Conservation (phyloP, 371 early-diverging fungal genomes). For the Neoconidiobolus thromboides region DNA sequence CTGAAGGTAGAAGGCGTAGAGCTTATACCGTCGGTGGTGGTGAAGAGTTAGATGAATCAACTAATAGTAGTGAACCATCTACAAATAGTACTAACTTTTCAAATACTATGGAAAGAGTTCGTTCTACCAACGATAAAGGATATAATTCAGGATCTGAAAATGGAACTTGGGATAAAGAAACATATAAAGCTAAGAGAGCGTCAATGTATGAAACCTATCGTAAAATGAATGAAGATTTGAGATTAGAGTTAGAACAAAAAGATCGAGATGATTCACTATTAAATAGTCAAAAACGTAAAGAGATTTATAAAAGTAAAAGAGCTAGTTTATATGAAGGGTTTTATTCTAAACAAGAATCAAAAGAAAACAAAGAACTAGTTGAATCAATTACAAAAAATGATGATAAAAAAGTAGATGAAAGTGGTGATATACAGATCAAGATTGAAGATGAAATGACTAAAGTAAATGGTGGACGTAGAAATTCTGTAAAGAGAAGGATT, state of each 20-base stretch:
- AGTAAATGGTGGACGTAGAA: background rate
- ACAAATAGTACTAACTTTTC: too few species aligned
- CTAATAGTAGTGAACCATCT: background rate
- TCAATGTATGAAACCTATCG: conserved; percentile 7
- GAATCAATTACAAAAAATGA: too few species aligned
- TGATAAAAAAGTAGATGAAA: too few species aligned
- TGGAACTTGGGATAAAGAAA: background rate
- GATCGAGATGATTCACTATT: too few species aligned
- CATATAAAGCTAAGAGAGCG: conserved; percentile 2
- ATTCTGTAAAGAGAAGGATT: background rate
- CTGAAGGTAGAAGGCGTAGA: background rate
- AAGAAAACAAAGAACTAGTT: too few species aligned
- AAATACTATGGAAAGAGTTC: background rate
- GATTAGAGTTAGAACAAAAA: background rate
- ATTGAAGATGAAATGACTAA: background rate
- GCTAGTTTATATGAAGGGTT: background rate
- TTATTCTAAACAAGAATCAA: too few species aligned
- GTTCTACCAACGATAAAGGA: background rate
- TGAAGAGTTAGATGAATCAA: background rate
- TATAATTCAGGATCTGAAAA: background rate
- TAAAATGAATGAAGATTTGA: background rate
- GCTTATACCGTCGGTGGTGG: background rate
- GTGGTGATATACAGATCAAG: too few species aligned
- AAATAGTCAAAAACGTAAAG: background rate
- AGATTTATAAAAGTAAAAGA: background rate